A percentile compares a stretch with the other conserved stretches of the same genome.
These are phyloP conservation scores for Neotropicomus parvogracilis DNA, from an alignment of 1,284 basidiomycete species.

Conservation along the genomic window DNA sequence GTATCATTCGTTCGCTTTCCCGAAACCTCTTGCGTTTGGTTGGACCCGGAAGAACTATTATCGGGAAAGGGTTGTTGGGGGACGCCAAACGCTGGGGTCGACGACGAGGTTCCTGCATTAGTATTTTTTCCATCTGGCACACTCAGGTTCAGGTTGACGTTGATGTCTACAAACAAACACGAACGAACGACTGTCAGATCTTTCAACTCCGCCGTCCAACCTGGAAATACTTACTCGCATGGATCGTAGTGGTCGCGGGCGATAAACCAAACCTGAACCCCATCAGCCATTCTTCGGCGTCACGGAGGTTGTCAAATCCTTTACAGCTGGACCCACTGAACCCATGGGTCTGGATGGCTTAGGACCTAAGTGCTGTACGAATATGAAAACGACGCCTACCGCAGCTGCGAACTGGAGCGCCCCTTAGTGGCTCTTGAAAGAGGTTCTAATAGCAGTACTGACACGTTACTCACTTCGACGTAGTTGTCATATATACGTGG, in stretches of 20 bases:
- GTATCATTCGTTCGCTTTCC: background rate
- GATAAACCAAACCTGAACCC: conserved; percentile 14
- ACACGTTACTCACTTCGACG: conserved; percentile 22
- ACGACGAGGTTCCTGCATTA: conserved; percentile 4
- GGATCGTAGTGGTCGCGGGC: conserved; percentile 12
- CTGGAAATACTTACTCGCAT: conserved; percentile 19
- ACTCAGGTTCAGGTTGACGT: conserved; percentile 21
- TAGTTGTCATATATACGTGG: conserved; percentile 32
- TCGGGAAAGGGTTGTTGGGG: background rate
- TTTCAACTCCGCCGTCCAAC: background rate
- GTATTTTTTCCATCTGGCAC: conserved; percentile 9
- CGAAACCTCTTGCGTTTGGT: background rate
- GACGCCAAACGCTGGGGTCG: conserved; percentile 1
- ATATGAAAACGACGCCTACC: conserved; percentile 15
- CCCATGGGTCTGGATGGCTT: conserved; percentile 25
- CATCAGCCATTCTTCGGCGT: conserved; percentile 31
- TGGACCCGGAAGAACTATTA: background rate
- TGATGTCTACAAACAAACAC: conserved; percentile 18
- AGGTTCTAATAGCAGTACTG: background rate
- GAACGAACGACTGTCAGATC: background rate
- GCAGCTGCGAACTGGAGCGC: conserved; percentile 24
- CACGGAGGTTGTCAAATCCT: conserved; percentile 31
- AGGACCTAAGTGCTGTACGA: background rate
- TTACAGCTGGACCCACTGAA: conserved; percentile 33
- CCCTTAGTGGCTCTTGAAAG: background rate